A percentile compares a stretch with the other conserved stretches of the same genome.
These are phyloP conservation scores for Coprinopsis strossmayeri DNA, from an alignment of 768 basidiomycete species.

Conservation along the genomic window DNA sequence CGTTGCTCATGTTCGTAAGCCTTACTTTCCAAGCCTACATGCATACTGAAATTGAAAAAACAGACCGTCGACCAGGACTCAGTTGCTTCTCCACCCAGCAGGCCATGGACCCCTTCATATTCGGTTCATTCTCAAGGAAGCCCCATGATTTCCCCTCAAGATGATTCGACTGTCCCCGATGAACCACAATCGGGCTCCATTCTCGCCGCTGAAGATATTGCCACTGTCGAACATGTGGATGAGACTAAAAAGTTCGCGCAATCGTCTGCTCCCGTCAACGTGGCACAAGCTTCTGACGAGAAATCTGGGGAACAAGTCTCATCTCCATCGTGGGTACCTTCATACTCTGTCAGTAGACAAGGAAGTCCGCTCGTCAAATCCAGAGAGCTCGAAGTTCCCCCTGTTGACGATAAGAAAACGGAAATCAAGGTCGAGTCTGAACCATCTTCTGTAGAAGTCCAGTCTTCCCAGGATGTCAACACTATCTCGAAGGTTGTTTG, in stretches of 20 bases:
- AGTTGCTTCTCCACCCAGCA: constrained; percentile 14
- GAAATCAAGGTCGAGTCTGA: too few species aligned
- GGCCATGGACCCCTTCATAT: constrained; percentile 36
- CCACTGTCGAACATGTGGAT: not conserved
- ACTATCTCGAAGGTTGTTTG: too few species aligned
- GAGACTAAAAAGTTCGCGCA: too few species aligned
- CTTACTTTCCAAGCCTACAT: too few species aligned
- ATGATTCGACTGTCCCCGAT: not conserved
- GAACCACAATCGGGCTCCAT: constrained; percentile 7
- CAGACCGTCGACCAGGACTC: not conserved
- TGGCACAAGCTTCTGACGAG: too few species aligned
- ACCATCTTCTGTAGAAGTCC: too few species aligned
- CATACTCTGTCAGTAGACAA: constrained; percentile 18
- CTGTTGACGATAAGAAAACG: too few species aligned
- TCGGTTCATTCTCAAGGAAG: constrained; percentile 34
- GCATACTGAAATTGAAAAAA: too few species aligned
- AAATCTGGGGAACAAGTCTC: too few species aligned
- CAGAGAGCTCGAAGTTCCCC: not conserved
- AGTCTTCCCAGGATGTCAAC: too few species aligned
- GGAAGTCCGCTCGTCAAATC: constrained; percentile 14
- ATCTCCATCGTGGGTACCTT: constrained; percentile 19
- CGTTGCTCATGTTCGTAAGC: not conserved
- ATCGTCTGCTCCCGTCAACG: too few species aligned
- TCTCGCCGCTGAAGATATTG: not conserved
- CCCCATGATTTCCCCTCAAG: constrained; percentile 3